These are phyloP conservation scores for Irpex sp. DNA, from an alignment of 1,284 basidiomycete genomes.

Conservation along the genomic window DNA sequence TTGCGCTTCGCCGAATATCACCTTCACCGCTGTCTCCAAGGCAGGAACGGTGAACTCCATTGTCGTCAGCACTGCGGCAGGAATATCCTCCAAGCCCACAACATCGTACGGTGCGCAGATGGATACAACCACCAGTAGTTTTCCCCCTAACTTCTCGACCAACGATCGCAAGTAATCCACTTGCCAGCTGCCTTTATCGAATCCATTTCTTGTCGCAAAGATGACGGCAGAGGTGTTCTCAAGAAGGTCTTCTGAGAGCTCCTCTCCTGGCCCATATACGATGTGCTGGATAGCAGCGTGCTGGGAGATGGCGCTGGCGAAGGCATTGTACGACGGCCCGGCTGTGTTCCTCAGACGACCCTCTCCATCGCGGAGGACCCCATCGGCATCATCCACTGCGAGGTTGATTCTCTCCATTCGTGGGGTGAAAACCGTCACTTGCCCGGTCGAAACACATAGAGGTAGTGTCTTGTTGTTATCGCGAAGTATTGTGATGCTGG, in stretches of 20 bases:
- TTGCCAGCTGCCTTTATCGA: conserved; percentile 52
- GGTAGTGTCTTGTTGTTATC: conserved; percentile 36
- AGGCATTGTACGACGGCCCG: conserved; percentile 49
- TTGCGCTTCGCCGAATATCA: conserved; percentile 40
- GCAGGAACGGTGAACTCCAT: conserved; percentile 57
- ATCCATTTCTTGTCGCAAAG: conserved; percentile 56
- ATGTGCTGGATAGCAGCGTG: conserved; percentile 38
- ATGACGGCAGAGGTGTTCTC: conserved; percentile 33
- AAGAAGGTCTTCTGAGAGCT: conserved; percentile 22
- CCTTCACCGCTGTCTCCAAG: conserved; percentile 39
- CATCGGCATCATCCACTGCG: conserved; percentile 57
- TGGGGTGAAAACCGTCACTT: conserved; percentile 52
- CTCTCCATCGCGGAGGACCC: conserved; percentile 37
- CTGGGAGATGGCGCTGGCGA: conserved; percentile 37
- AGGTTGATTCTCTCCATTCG: conserved; percentile 51
- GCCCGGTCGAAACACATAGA: conserved; percentile 18
- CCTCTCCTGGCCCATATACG: conserved; percentile 36
- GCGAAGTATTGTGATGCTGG: conserved; percentile 44
- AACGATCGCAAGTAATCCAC: conserved; percentile 36
- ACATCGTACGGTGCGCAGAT: conserved; percentile 64
- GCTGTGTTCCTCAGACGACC: conserved; percentile 52
- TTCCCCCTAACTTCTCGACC: conserved; percentile 15
- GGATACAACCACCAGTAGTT: conserved; percentile 44
- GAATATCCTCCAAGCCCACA: conserved; percentile 22
- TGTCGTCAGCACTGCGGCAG: conserved; percentile 35